Evolutionary conservation across 495 filamentous ascomycete species (phyloP).

Genomic region (Aspergillus heteromorphus): DNA sequence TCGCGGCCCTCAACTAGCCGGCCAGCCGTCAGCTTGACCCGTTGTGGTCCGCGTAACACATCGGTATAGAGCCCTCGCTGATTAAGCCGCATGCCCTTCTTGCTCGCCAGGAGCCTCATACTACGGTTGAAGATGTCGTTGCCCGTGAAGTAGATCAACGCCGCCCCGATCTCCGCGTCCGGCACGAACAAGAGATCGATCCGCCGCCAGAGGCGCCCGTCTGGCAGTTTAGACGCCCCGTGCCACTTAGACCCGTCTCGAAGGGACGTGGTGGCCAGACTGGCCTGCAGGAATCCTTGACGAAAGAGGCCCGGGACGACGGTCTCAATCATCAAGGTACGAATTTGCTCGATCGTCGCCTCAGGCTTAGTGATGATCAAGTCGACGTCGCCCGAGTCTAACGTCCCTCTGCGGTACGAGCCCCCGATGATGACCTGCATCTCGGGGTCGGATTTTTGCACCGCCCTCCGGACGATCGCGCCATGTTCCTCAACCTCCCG

Average conservation of each 20-base stretch:
- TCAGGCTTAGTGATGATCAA: conserved; percentile 72
- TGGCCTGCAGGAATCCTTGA: conserved; percentile 54
- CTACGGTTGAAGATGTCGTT: conserved; percentile 96
- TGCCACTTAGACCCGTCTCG: conserved; percentile 73
- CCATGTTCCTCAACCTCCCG: conserved; percentile 69
- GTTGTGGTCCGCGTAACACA: conserved; percentile 55
- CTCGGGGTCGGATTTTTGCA: conserved; percentile 54
- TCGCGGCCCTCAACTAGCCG: conserved; percentile 68
- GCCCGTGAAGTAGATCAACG: conserved; percentile 91
- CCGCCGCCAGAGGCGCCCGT: conserved; percentile 59
- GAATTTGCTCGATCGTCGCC: conserved; percentile 52
- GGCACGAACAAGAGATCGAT: conserved; percentile 89
- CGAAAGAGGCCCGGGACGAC: conserved; percentile 59
- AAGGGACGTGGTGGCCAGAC: conserved; percentile 41
- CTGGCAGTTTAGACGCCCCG: conserved; percentile 69
- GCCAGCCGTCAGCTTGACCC: conserved; percentile 65
- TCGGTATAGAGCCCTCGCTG: conserved; percentile 77
- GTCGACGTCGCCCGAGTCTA: conserved; percentile 76
- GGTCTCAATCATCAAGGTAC: conserved; percentile 54
- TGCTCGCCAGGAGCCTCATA: conserved; percentile 74
- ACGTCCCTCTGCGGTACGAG: conserved; percentile 78
- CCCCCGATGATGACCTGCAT: conserved; percentile 72
- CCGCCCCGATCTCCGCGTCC: conserved; percentile 74
- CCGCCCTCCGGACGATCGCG: conserved; percentile 56
- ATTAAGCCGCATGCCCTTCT: conserved; percentile 81